Evolutionary conservation across 2,329 filamentous ascomycete genomes (phyloP).

Genomic region (Microascus cirrosus): DNA sequence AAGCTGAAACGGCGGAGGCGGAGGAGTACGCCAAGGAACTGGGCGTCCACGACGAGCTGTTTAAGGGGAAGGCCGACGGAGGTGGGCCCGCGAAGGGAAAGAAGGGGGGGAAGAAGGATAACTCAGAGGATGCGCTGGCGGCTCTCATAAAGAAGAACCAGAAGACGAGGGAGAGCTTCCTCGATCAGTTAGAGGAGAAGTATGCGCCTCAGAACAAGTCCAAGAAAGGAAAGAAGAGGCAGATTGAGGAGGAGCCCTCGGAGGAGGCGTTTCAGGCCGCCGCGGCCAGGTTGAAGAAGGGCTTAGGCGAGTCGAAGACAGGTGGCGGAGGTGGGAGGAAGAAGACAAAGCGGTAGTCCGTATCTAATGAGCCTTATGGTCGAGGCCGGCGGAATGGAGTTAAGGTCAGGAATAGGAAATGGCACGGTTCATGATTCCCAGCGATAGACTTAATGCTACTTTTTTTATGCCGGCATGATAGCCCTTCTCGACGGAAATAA

Average conservation of each 20-base stretch:
- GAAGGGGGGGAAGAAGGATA: slow-evolving; percentile 18
- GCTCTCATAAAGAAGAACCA: slow-evolving; percentile 67
- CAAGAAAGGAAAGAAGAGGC: slow-evolving; percentile 41
- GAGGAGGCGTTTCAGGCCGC: slow-evolving; percentile 51
- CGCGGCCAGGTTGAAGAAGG: slow-evolving; percentile 34
- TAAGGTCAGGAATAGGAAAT: not conserved
- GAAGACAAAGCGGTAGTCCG: not conserved
- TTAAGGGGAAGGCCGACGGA: slow-evolving; percentile 22
- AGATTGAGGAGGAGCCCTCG: slow-evolving; percentile 51
- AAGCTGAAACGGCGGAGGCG: slow-evolving; percentile 60
- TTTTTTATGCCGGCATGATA: not conserved
- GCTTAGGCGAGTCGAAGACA: slow-evolving; percentile 10
- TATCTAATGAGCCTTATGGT: not conserved
- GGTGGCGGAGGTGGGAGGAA: slow-evolving; percentile 1
- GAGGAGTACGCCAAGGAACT: slow-evolving; percentile 65
- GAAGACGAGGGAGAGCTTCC: slow-evolving; percentile 50
- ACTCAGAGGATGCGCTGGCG: slow-evolving; percentile 47
- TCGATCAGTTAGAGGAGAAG: slow-evolving; percentile 68
- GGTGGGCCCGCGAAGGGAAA: slow-evolving; percentile 17
- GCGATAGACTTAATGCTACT: not conserved
- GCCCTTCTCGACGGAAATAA: not conserved
- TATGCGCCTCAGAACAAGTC: slow-evolving; percentile 39
- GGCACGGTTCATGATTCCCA: not conserved
- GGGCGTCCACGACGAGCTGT: slow-evolving; percentile 61
- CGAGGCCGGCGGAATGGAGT: not conserved